phyloP scores from a whole-genome alignment of 768 basidiomycete genomes.

The Leucocoprinus birnbaumii region DNA sequence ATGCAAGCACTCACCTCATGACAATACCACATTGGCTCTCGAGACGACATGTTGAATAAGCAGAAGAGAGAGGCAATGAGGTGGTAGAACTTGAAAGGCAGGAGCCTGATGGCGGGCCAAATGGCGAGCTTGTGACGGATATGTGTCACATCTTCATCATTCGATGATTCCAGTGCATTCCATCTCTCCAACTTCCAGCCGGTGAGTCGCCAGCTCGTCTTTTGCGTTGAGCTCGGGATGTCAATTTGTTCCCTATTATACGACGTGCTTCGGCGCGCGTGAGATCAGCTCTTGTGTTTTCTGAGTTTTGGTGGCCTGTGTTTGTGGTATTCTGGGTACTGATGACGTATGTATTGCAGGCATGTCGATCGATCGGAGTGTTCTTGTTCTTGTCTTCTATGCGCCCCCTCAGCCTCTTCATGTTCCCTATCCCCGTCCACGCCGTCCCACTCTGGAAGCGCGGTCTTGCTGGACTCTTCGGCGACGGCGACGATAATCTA shows the following conservation, averaged over 20 bases:
- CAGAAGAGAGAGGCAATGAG: slow-evolving; percentile 4
- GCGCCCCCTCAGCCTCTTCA: background rate
- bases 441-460: background rate
- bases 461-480: slow-evolving; percentile 7
- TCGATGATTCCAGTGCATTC: slow-evolving; percentile 43
- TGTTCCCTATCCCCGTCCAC: background rate
- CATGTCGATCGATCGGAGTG: background rate
- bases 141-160: slow-evolving; percentile 40
- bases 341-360: background rate
- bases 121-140: slow-evolving; percentile 5
- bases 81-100: slow-evolving; percentile 3
- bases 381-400: background rate
- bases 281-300: slow-evolving; percentile 31
- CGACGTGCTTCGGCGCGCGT: slow-evolving; percentile 27
- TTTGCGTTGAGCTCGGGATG: slow-evolving; percentile 31
- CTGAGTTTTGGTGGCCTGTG: background rate
- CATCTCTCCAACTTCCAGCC: slow-evolving; percentile 2
- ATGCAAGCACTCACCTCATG: slow-evolving; percentile 49
- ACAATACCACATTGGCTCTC: slow-evolving; percentile 79
- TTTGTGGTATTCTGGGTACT: background rate
- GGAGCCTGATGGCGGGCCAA: background rate
- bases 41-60: slow-evolving; percentile 51
- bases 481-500: background rate
- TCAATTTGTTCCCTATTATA: slow-evolving; percentile 64
- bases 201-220: slow-evolving; percentile 21